Base-by-base conservation (phyloP, 495 filamentous ascomycete genomes). In the Penicillium cosmopolitanum region DNA sequence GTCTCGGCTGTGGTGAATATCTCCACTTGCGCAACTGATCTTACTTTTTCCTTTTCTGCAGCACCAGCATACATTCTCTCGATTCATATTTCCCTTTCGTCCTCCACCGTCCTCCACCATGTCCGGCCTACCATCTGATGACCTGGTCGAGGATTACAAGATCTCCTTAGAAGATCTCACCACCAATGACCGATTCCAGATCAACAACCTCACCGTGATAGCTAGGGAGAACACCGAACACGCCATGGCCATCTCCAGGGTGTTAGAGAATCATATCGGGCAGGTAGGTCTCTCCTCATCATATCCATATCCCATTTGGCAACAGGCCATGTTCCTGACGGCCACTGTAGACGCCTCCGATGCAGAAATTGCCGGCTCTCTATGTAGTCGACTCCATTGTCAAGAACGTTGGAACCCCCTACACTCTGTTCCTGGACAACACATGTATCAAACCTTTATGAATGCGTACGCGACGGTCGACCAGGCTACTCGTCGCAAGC, bases 361-460 rank as follows among this genome's bases (percentile, higher is more conserved):
- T 81, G 36, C 89, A 89, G 70, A 98, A 97, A 66, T 79, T 98
- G 15, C 92, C 94, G 21, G 91, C 96, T 3, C 82, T 98, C n/a
- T 98, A 98, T 79, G 89, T 98, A 65, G 90, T 97, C 70, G 95
- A 98, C 77, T 97, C 93, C 9, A 90, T 98, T 56, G 95, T 95
- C 66, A 98, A 98, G 78, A 98, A 98, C 82, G 93, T 98, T 56
- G 96, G 96, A 25, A 97, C 93, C 1, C 96, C 95, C 50, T 98
- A 98, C 75, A 96, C 92, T 1, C 82, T 97, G 7, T 97, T 95
- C 71, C 87, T 98, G 60, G 95, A 38, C 87, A 90, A 18, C 93
- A 94, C 72, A 84, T 98, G 57, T 98, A 91, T 72, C 83, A 85
- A 62, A 97, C 91, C 16, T 98, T 97, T 71, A 97, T 98, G 93